Evolutionary conservation across 202 grass and related monocot genomes (phyloP), one percentile per base, ranked within the genome.

Genomic region (Saccharum hybrid): DNA sequence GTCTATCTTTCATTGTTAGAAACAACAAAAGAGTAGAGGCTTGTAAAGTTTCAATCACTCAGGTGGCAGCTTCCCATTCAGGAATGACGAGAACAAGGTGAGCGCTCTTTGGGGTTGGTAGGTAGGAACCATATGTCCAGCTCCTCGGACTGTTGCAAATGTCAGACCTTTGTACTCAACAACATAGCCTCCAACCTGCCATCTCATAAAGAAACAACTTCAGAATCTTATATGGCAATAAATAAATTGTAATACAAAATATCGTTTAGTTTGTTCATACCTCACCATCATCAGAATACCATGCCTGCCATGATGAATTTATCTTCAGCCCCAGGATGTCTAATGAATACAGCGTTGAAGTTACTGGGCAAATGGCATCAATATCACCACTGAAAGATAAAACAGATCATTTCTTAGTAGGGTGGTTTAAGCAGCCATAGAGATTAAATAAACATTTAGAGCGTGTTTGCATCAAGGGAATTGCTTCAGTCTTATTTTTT

Each of bases 151-250:
- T 14, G 82, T 86, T 45, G 82, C 85, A 63, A 93, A 85, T 40
- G 79, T 67, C 19, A 90, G 79, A 41, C 78, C 69, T 76, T 74
- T 38, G 45, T 93, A 88, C n/a, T 42, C 49, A 15, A 88, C 71
- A 22, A 88, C 91, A 72, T 88, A 90, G 10, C 91, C 82, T 68
- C 81, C 91, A 86, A 90, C 81, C 91, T 86, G 78, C 61, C 31
- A 85, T 77, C 15, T 78, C 74, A 22, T 57, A 67, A 69, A 67
- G 41, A 80, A 79, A 61, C 61, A 88, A 69, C 38, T 75, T 84
- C 63, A 84, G 70, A 74, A 75, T 30, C 31, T 21, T 46, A 80
- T 30, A 80, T n/a, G 31, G 11, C 19, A 46, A 48, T 9, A 62
- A 73, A 75, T 79, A 68, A 73, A 75, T 79, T 51, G 43, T 84